Conservation (phyloP, 371 early-diverging fungal species). For the Apophysomyces ossiformis region DNA sequence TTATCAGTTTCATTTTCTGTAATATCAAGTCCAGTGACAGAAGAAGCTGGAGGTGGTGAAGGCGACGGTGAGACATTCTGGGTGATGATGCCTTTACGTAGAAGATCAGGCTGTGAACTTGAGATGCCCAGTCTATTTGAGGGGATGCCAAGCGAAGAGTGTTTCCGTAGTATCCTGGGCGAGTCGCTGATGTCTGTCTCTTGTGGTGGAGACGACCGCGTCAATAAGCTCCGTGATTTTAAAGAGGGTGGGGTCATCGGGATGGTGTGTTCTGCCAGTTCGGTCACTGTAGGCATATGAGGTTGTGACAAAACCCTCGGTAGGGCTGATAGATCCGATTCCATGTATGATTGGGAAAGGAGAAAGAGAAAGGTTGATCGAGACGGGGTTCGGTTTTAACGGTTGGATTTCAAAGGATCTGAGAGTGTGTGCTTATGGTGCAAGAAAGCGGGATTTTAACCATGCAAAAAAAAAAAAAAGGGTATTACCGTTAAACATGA, state of each 20-base stretch:
- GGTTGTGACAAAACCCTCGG: neutral
- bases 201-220: slow-evolving; percentile 9
- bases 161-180: slow-evolving; percentile 29
- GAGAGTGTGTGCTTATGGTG: neutral
- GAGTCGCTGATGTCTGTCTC: slow-evolving; percentile 52
- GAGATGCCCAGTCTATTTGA: slow-evolving; percentile 22
- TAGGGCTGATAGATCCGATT: slow-evolving; percentile 2
- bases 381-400: slow-evolving; percentile 3
- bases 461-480: neutral
- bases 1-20: slow-evolving; percentile 34
- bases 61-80: neutral
- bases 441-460: neutral
- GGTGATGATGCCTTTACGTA: slow-evolving; percentile 18
- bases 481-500: too few relatives aligned
- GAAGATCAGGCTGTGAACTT: slow-evolving; percentile 34
- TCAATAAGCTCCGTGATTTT: slow-evolving; percentile 3
- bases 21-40: slow-evolving; percentile 32
- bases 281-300: neutral
- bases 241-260: slow-evolving; percentile 1
- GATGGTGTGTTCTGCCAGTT: neutral
- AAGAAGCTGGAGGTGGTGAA: neutral
- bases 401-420: slow-evolving; percentile 5
- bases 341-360: neutral
- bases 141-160: slow-evolving; percentile 19
- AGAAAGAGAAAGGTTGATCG: slow-evolving; percentile 6